Evolutionary conservation across 2,329 filamentous ascomycete genomes (phyloP), one percentile per base, ranked within the genome.

Genomic region (Xylaria polymorpha): DNA sequence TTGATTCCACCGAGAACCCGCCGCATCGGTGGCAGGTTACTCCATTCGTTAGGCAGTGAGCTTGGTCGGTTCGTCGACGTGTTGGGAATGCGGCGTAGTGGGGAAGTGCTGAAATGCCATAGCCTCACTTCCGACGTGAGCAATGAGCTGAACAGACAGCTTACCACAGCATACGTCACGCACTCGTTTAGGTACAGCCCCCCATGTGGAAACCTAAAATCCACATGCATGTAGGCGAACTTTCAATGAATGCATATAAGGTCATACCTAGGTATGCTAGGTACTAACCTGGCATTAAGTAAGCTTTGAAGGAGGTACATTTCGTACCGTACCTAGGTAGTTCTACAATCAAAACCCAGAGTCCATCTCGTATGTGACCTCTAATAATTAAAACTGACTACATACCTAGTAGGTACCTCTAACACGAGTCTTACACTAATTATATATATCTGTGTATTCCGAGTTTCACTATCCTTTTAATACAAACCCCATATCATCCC

Each of bases 401-500:
- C 1, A 10, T 39, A 25, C 1, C 22, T 22, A 41, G 12, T 57
- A 41, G 10, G 39, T 22, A 37, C 35, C 35, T 37, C 8, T 29
- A 29, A 29, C 4, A 29, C 25, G 1, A 46, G 14, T 29, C 32
- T 61, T 48, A 61, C 58, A 50, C 12, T 12, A 51, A 51, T 7
- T 37, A 20, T 43, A 18, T 60, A 48, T n/a, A 22, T 8, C n/a
- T 41, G 37, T 12, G 43, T 14, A 15, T 32, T 25, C 18, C 43
- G 3, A 32, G 12, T 25, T 9, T 39, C 41, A 15, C 32, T 59
- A 65, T 57, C 41, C 61, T 58, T 70, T 61, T 8, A 69, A 48
- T 20, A 74, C 74, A 74, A 82, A 83, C 7, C 82, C 82, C 69
- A 85, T 77, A 14, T 80, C 79, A n/a, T 86, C 83, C 70, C 86